Evolutionary conservation across 345 rosid species (phyloP).

Genomic region (Eucalyptus decipiens): DNA sequence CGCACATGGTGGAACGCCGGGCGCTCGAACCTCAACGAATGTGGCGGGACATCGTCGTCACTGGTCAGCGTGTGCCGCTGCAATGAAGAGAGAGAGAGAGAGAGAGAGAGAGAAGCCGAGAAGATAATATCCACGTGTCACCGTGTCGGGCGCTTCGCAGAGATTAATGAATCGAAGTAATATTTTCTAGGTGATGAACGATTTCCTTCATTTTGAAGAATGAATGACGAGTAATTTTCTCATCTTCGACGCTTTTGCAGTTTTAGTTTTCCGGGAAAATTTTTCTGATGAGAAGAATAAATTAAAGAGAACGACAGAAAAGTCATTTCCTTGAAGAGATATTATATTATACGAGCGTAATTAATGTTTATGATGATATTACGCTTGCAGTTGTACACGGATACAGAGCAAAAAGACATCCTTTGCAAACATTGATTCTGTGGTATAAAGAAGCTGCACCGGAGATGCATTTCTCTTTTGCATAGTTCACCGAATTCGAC

Average conservation of each 20-base stretch:
- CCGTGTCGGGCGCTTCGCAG: not conserved
- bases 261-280: not conserved
- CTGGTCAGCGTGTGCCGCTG: not conserved
- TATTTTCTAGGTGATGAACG: not conserved
- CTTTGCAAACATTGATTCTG: not conserved
- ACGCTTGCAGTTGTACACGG: not conserved
- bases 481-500: not conserved
- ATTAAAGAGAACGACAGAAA: not conserved
- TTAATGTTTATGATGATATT: not conserved
- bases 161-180: no score
- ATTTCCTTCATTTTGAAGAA: not conserved
- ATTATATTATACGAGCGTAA: not conserved
- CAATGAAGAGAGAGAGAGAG: not conserved
- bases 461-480: not conserved
- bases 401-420: not conserved
- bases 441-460: not conserved
- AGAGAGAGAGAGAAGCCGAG: not conserved
- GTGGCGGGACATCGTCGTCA: not conserved
- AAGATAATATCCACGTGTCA: not conserved
- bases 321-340: not conserved
- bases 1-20: constrained; percentile 12
- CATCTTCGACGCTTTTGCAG: not conserved
- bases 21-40: not conserved
- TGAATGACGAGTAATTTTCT: not conserved
- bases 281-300: not conserved